Evolutionary conservation across 1,284 basidiomycete genomes (phyloP).

Genomic region (Porodaedalea pini): DNA sequence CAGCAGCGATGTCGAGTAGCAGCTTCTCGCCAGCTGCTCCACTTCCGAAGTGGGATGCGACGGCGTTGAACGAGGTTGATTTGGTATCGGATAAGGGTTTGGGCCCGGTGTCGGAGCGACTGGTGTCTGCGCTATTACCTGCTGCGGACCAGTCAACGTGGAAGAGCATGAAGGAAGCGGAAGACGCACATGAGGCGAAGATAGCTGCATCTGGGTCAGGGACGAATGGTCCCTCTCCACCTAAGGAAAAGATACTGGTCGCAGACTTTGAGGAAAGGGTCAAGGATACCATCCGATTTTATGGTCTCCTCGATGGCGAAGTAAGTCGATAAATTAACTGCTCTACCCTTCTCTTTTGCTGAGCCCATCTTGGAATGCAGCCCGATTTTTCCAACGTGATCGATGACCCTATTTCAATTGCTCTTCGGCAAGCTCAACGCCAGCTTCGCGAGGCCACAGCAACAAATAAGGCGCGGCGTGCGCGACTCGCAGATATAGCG

Average conservation of each 20-base stretch:
- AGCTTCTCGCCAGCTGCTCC: constrained; percentile 37
- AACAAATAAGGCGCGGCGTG: constrained; percentile 81
- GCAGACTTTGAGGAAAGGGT: constrained; percentile 67
- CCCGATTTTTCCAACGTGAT: constrained; percentile 75
- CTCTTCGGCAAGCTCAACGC: constrained; percentile 85
- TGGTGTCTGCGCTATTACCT: constrained; percentile 75
- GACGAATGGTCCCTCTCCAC: constrained; percentile 66
- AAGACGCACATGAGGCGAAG: constrained; percentile 74
- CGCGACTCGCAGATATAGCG: constrained; percentile 73
- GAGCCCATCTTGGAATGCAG: constrained; percentile 35
- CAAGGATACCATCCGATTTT: constrained; percentile 67
- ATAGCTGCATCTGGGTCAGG: constrained; percentile 45
- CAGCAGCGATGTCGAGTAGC: constrained; percentile 28
- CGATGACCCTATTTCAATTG: constrained; percentile 91
- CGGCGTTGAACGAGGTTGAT: constrained; percentile 62
- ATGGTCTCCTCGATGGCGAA: constrained; percentile 57
- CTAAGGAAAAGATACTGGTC: constrained; percentile 68
- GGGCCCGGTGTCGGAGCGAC: constrained; percentile 75
- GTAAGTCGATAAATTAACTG: constrained; percentile 37
- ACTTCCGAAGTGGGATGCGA: constrained; percentile 67
- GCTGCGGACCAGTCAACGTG: constrained; percentile 58
- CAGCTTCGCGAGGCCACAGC: constrained; percentile 74
- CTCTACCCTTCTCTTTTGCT: not conserved
- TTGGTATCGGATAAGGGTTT: constrained; percentile 65
- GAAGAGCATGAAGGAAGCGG: constrained; percentile 74